Base-by-base conservation (phyloP, 2,329 filamentous ascomycete genomes). In the Fusarium sp. region DNA sequence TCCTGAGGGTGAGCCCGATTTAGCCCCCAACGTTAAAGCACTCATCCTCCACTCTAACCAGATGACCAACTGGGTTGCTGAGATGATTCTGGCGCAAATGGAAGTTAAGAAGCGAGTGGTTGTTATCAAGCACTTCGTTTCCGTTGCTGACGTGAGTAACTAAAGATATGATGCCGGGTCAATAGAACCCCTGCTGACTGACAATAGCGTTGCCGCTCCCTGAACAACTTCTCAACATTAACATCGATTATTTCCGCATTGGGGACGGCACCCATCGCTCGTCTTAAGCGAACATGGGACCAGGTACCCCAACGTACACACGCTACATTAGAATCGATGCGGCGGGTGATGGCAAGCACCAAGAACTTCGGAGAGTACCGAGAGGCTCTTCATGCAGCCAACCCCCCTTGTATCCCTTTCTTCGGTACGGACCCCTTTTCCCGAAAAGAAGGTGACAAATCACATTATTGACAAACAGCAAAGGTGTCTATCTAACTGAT, bases 351-450 rank as follows among this genome's bases (percentile, higher is more conserved):
- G 94, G 94, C 93, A 27, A 98, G 94, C 82, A 97, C 94, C 49
- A 98, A 97, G 86, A 99, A 99, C 82, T 99, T 98, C 85, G 93
- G 93, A 77, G 95, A 98, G 82, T 99, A 99, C 82, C 90, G 96
- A 80, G 96, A 98, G 80, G 91, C 94, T 33, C 86, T 99, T 61
- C 95, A 98, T 84, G 91, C 92, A 61, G 94, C 95, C 31, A 97
- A 97, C 77, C 96, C 96, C 23, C 96, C 96, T 18, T 99, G 96
- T 81, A 98, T 98, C 80, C 96, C 96, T 10, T 99, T 99, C 83
- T 97, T 99, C 79, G 96, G 95, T 95, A 89, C 72, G 88, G 45
- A 25, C 42, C 29, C 29, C 23, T 44, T 41, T 51, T 23, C 39
- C 46, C 8, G 31, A 15, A 23, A 37, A 31, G 21, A 27, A 29